These are phyloP conservation scores for Phytophthora nicotianae DNA, from an alignment of 352 stramenopile genomes.

Conservation along the genomic window DNA sequence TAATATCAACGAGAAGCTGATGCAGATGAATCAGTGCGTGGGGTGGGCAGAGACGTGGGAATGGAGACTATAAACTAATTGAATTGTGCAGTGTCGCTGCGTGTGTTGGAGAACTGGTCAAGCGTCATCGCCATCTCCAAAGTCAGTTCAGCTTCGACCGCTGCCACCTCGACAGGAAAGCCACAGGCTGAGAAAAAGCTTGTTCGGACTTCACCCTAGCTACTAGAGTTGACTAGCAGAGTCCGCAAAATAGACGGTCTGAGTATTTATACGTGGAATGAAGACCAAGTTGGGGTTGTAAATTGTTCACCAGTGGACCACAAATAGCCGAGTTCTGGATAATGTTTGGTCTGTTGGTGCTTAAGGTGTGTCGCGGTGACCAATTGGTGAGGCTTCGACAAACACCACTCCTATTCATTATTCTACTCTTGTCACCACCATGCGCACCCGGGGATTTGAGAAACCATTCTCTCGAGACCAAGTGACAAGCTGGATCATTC, in stretches of 20 bases:
- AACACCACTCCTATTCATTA: no score
- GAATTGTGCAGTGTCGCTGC: conserved; percentile 59
- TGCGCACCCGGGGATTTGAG: conserved; percentile 77
- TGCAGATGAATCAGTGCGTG: conserved; percentile 79
- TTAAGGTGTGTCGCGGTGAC: background rate
- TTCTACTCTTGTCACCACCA: no score
- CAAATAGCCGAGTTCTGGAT: conserved; percentile 9
- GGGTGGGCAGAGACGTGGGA: background rate
- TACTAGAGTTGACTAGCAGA: conserved; percentile 1
- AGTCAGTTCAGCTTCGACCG: conserved; percentile 33
- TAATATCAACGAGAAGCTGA: conserved; percentile 73
- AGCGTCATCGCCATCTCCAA: conserved; percentile 81
- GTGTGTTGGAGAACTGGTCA: conserved; percentile 83
- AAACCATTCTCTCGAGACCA: conserved; percentile 82
- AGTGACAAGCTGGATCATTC: conserved; percentile 76
- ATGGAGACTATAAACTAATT: background rate
- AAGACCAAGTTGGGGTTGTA: conserved; percentile 3
- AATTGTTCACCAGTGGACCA: background rate
- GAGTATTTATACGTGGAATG: conserved; percentile 35
- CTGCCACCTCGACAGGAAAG: conserved; percentile 31
- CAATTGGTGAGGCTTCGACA: background rate
- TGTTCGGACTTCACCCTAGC: conserved; percentile 55
- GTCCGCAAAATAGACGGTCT: conserved; percentile 20
- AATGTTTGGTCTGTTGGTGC: background rate
- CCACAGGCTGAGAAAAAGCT: conserved; percentile 54